Evolutionary conservation across 2,329 filamentous ascomycete species (phyloP).

Genomic region (Ophiostoma tasmaniense): DNA sequence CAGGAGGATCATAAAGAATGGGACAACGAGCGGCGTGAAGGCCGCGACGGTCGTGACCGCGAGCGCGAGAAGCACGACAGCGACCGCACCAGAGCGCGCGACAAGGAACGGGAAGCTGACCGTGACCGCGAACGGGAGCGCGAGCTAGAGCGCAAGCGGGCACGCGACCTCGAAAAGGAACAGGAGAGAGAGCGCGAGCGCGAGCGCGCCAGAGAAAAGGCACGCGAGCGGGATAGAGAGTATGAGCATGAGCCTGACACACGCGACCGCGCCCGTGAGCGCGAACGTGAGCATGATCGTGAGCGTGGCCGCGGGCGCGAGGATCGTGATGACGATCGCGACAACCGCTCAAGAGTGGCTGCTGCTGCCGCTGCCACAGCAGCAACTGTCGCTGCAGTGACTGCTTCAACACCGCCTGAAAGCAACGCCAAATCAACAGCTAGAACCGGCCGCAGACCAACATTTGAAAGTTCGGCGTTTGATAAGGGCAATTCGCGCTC

Average conservation of each 20-base stretch:
- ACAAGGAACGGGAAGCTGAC: slow-evolving; percentile 17
- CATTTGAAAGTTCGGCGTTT: neutral
- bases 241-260: neutral
- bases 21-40: slow-evolving; percentile 12
- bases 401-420: neutral
- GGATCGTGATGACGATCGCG: slow-evolving; percentile 26
- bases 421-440: neutral
- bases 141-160: slow-evolving; percentile 14
- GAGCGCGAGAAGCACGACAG: slow-evolving; percentile 6
- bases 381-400: neutral
- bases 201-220: neutral
- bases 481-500: neutral
- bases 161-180: slow-evolving; percentile 8
- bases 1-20: slow-evolving; percentile 16
- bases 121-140: slow-evolving; percentile 17
- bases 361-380: neutral
- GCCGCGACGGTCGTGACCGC: neutral
- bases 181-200: slow-evolving; percentile 6
- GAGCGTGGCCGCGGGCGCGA: slow-evolving; percentile 21
- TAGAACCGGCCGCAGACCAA: neutral
- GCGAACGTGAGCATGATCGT: slow-evolving; percentile 19
- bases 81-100: neutral
- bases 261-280: slow-evolving; percentile 9
- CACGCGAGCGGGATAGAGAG: neutral
- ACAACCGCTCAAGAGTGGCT: slow-evolving; percentile 24